Percentiles rank a stretch among this genome's conserved stretches.
Conservation (phyloP, 78 protist species). For the Dictyostelium firmibasis region DNA sequence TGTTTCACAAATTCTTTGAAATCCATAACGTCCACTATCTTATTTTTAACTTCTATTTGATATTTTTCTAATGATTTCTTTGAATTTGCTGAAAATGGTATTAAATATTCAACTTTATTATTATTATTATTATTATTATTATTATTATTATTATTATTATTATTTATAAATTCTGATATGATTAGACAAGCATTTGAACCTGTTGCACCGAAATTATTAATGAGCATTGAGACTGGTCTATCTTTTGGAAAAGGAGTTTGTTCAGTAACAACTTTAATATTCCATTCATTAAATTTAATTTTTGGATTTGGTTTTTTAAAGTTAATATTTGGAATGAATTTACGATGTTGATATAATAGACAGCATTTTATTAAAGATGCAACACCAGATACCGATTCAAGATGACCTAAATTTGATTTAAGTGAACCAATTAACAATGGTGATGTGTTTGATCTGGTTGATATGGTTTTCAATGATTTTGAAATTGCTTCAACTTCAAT, state of each 20-base stretch:
- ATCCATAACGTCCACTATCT: not conserved
- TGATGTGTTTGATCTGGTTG: not conserved
- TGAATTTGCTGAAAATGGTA: conserved; percentile 21
- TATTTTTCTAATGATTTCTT: not conserved
- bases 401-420: not conserved
- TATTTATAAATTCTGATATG: conserved; percentile 72
- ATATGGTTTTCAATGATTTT: not conserved
- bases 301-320: not conserved
- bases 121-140: not conserved
- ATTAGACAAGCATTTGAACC: too few species aligned
- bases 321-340: not conserved
- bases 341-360: not conserved
- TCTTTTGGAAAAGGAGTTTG: not conserved
- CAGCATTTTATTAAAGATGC: not conserved
- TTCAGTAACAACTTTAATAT: conserved; percentile 15
- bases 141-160: too few species aligned
- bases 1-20: conserved; percentile 29
- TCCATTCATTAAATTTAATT: conserved; percentile 45
- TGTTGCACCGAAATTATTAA: conserved; percentile 72
- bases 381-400: not conserved
- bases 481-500: not conserved
- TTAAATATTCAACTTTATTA: not conserved
- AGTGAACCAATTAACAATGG: not conserved
- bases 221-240: not conserved
- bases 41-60: not conserved